Evolutionary conservation across 1,284 basidiomycete species (phyloP), one percentile per base, ranked within the genome.

Genomic region (Cutaneotrichosporon sp.): DNA sequence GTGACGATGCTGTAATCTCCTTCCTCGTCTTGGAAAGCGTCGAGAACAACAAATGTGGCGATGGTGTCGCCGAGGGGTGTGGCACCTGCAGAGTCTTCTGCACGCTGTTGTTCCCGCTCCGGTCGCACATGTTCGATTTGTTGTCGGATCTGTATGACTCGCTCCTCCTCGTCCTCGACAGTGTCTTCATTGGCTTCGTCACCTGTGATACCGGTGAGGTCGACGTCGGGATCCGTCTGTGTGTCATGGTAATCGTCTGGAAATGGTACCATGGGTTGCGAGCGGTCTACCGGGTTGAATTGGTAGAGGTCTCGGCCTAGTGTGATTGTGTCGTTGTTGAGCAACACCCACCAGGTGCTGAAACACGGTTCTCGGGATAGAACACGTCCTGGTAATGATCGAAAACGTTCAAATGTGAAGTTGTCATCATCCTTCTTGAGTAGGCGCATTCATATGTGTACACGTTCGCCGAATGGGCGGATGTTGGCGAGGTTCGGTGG

Each of bases 381-480:
- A 11, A 50, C 26, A n/a, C 57, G 47, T 26, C 8, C 57, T 7
- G 11, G 26, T 18, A 50, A 4, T 11, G 57, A 30, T 26, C 57
- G 42, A 7, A 36, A 5, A 4, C 42, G 18, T 13, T 49, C n/a
- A 10, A 46, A 46, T 3, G 42, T 46, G 30, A 18, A 32, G 22
- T 18, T n/a, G 31, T 13, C 7, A 36, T 8, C 10, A 10, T 18
- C 22, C 18, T 42, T 14, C 2, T 42, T 58, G 38, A 58, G 3
- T 1, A 46, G n/a, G 26, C n/a, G 31, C 16, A 38, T 22, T 38
- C 56, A n/a, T 1, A 31, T 16, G 16, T 46, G 42, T 7, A 21
- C 42, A 14, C n/a, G 42, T 30, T 55, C 36, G 4, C 60, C 60
- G n/a, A 61, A 61, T 4, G 50, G 60, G 21, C 51, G 51, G 13